Conservation (phyloP, 306 rosid genomes). For the Luffa aegyptiaca region DNA sequence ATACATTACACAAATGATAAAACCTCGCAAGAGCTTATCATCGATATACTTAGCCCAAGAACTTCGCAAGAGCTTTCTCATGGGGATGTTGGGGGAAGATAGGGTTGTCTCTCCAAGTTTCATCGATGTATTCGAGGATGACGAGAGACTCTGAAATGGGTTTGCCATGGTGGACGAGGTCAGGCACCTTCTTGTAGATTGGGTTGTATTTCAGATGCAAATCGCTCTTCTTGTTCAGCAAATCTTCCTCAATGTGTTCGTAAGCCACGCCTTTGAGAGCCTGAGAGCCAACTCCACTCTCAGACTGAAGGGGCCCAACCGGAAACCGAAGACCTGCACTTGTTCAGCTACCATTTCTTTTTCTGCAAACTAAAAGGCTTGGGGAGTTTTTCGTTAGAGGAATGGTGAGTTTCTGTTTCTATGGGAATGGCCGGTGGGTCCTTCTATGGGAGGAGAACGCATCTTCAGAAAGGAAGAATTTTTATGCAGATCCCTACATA, state of each 20-base stretch:
- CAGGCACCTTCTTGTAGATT: slow-evolving; percentile 39
- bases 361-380: not conserved
- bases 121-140: slow-evolving; percentile 13
- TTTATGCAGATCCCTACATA: too few species aligned
- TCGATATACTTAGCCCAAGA: slow-evolving; percentile 28
- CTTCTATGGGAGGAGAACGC: not conserved
- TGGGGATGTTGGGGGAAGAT: slow-evolving; percentile 36
- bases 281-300: slow-evolving; percentile 40
- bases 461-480: too few species aligned
- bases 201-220: slow-evolving; percentile 44
- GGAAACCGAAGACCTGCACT: not conserved
- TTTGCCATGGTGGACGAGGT: slow-evolving; percentile 36
- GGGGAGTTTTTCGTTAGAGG: not conserved
- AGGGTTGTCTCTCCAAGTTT: slow-evolving; percentile 4
- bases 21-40: too few species aligned
- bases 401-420: not conserved
- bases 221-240: slow-evolving; percentile 23
- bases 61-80: slow-evolving; percentile 42
- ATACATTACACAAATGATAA: too few species aligned
- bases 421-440: not conserved
- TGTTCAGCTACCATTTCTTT: not conserved
- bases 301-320: slow-evolving; percentile 24
- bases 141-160: slow-evolving; percentile 37
- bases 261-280: slow-evolving; percentile 45
- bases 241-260: slow-evolving; percentile 24